These are phyloP conservation scores for Plasmodium billcollinsi DNA, from an alignment of 169 alveolate genomes.

Conservation along the genomic window DNA sequence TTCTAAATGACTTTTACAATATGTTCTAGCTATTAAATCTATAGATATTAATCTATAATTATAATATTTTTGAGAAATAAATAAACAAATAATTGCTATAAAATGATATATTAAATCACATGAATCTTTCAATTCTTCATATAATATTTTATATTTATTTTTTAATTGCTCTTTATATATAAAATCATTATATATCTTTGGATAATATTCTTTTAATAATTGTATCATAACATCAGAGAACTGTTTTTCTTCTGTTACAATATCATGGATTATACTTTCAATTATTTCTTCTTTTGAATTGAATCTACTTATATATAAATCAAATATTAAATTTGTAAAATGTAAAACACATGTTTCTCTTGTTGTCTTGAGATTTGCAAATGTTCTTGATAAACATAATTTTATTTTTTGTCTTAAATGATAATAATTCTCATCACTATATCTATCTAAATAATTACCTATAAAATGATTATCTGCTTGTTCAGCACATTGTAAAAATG, in stretches of 20 bases:
- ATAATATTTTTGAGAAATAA: slow-evolving; percentile 64
- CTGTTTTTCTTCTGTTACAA: slow-evolving; percentile 47
- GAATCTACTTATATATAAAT: slow-evolving; percentile 71
- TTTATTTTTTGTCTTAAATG: slow-evolving; percentile 71
- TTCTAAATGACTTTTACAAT: slow-evolving; percentile 68
- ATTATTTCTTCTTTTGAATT: slow-evolving; percentile 52
- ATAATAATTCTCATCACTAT: slow-evolving; percentile 57
- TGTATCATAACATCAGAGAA: slow-evolving; percentile 67
- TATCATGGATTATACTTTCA: slow-evolving; percentile 57
- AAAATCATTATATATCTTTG: slow-evolving; percentile 30
- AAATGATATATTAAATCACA: slow-evolving; percentile 73
- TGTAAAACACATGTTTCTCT: slow-evolving; percentile 77
- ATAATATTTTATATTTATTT: slow-evolving; percentile 25
- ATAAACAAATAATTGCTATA: slow-evolving; percentile 54
- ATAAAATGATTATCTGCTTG: slow-evolving; percentile 78
- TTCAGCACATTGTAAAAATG: slow-evolving; percentile 76
- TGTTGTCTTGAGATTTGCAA: slow-evolving; percentile 53
- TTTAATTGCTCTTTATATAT: slow-evolving; percentile 55
- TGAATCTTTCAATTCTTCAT: slow-evolving; percentile 32
- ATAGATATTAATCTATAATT: slow-evolving; percentile 48
- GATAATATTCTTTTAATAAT: slow-evolving; percentile 55
- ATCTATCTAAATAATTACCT: slow-evolving; percentile 65
- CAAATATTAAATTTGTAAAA: slow-evolving; percentile 61
- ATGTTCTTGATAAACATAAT: slow-evolving; percentile 49
- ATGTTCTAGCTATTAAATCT: slow-evolving; percentile 41